Conservation (phyloP, 768 basidiomycete species). For the Botryobasidium botryosum region DNA sequence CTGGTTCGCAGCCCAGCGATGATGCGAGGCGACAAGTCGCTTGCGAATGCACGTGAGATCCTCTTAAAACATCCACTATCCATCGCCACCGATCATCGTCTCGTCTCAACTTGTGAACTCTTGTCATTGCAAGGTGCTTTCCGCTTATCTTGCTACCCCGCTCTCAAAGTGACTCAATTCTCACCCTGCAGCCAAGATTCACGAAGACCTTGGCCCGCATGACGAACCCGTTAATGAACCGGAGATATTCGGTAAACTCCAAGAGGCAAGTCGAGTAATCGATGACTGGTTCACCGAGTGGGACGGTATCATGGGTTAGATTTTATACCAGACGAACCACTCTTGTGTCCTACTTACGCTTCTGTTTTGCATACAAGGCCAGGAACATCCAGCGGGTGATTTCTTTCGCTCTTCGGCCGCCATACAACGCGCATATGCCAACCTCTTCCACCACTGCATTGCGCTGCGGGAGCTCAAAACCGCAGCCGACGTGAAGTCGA, state of each 20-base stretch:
- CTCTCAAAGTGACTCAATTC: neutral
- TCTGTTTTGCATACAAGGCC: neutral
- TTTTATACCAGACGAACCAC: too few species aligned
- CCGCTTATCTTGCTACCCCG: neutral
- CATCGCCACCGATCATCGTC: constrained; percentile 23
- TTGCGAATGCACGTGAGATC: constrained; percentile 20
- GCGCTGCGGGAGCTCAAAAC: constrained; percentile 11
- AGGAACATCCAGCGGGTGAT: constrained; percentile 7
- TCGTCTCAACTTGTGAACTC: constrained; percentile 25
- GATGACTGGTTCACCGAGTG: constrained; percentile 13
- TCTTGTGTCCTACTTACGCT: too few species aligned
- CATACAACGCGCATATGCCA: constrained; percentile 13
- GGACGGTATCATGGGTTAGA: constrained; percentile 13
- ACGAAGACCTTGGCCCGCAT: constrained; percentile 9
- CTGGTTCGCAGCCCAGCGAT: constrained; percentile 25
- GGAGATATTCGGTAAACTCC: constrained; percentile 7
- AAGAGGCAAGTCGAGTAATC: constrained; percentile 10
- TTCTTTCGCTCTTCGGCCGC: constrained; percentile 14
- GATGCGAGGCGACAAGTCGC: constrained; percentile 24
- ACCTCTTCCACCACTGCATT: constrained; percentile 12
- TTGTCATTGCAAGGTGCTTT: constrained; percentile 21
- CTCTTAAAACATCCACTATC: constrained; percentile 25
- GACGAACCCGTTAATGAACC: constrained; percentile 7
- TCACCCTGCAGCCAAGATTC: constrained; percentile 8
- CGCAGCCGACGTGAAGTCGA: constrained; percentile 8